Evolutionary conservation across 1,139 yeast genomes (phyloP).

Genomic region (Meyerozyma smithsonii): DNA sequence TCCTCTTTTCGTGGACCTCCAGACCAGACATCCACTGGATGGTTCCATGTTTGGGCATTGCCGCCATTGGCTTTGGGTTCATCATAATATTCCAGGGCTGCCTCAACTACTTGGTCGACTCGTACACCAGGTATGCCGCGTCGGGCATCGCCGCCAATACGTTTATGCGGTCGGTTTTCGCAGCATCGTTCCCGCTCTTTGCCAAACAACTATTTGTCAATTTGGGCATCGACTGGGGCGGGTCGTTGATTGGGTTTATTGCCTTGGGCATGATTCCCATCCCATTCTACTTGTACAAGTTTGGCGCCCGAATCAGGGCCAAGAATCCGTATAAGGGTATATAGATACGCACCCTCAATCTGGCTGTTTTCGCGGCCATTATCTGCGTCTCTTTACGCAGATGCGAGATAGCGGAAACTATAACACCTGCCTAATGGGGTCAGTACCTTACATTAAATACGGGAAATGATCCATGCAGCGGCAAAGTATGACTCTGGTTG

Average conservation of each 20-base stretch:
- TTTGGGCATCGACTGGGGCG: constrained; percentile 12
- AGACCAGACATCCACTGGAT: constrained; percentile 37
- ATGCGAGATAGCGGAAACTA: not conserved
- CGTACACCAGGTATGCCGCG: constrained; percentile 11
- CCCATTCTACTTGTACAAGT: constrained; percentile 44
- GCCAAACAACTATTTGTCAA: constrained; percentile 10
- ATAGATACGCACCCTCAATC: no score
- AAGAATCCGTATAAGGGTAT: constrained; percentile 7
- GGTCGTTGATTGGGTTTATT: constrained; percentile 36
- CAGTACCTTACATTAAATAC: not conserved
- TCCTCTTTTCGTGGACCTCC: constrained; percentile 50
- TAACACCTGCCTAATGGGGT: not conserved
- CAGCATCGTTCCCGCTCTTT: constrained; percentile 13
- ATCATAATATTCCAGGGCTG: constrained; percentile 39
- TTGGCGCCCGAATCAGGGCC: constrained; percentile 30
- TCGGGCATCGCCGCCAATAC: constrained; percentile 14
- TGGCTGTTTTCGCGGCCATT: no score
- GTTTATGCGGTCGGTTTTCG: constrained; percentile 12
- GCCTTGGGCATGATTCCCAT: constrained; percentile 57
- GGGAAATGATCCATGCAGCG: not conserved
- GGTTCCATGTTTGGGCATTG: constrained; percentile 38
- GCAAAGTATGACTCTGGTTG: not conserved
- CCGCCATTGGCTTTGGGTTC: constrained; percentile 31
- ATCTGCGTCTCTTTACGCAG: no score
- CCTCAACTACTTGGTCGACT: constrained; percentile 26